Percentiles rank a stretch among this genome's conserved stretches.
Evolutionary conservation across 495 filamentous ascomycete genomes (phyloP).

Genomic region (Neurospora hispaniola): DNA sequence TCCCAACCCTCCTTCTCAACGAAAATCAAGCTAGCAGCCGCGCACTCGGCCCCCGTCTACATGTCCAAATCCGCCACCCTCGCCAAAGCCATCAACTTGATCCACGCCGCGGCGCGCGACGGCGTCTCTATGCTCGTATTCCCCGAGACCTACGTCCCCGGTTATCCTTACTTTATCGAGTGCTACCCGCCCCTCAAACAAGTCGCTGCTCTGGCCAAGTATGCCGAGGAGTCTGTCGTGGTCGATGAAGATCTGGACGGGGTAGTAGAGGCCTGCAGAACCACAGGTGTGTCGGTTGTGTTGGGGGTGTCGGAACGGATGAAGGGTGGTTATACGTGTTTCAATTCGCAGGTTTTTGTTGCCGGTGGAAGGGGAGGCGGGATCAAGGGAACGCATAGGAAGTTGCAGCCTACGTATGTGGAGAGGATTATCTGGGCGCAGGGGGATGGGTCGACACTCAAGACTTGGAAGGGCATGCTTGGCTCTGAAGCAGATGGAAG

Average conservation of each 20-base stretch:
- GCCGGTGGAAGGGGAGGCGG: conserved; percentile 17
- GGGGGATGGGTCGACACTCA: conserved; percentile 29
- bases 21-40: conserved; percentile 24
- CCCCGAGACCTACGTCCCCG: conserved; percentile 27
- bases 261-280: conserved; percentile 25
- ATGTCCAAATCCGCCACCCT: conserved; percentile 27
- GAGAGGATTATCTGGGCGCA: conserved; percentile 37
- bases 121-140: conserved; percentile 24
- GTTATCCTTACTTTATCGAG: conserved; percentile 27
- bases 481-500: conserved; percentile 1
- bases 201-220: conserved; percentile 16
- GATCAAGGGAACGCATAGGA: conserved; percentile 36
- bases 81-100: conserved; percentile 18
- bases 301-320: conserved; percentile 33
- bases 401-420: conserved; percentile 39
- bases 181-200: conserved; percentile 21
- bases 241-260: conserved; percentile 21
- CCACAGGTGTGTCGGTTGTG: conserved; percentile 19
- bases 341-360: conserved; percentile 34
- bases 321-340: conserved; percentile 25
- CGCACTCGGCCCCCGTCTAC: conserved; percentile 26
- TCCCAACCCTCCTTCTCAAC: conserved; percentile 3
- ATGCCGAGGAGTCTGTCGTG: conserved; percentile 26
- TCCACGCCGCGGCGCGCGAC: conserved; percentile 17
- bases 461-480: conserved; percentile 6